These are phyloP conservation scores for Hypericum perforatum DNA, from an alignment of 345 rosid genomes.

Conservation along the genomic window DNA sequence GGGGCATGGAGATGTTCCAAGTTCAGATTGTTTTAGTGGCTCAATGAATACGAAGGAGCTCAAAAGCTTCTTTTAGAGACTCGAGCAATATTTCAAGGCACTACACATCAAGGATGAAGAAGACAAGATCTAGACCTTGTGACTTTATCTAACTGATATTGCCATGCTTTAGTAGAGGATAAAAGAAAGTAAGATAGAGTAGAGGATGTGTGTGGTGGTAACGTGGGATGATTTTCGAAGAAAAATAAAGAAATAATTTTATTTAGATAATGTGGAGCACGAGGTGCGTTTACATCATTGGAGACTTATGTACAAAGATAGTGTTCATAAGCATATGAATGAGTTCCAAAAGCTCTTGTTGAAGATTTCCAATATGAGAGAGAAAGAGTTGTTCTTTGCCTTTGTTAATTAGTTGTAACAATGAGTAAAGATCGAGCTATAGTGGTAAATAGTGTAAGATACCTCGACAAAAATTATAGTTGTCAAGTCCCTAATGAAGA, in stretches of 20 bases:
- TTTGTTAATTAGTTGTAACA: too few relatives aligned
- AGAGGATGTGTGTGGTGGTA: not conserved
- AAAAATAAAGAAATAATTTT: conserved; percentile 2
- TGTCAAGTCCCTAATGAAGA: not conserved
- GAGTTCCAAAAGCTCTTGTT: not conserved
- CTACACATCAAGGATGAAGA: not conserved
- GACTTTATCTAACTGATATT: not conserved
- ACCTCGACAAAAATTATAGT: not conserved
- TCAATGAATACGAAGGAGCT: not conserved
- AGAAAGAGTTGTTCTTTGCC: too few relatives aligned
- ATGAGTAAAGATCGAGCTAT: too few relatives aligned
- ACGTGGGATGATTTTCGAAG: not conserved
- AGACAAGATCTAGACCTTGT: not conserved
- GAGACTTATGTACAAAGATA: not conserved
- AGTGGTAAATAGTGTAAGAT: too few relatives aligned
- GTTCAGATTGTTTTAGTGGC: not conserved
- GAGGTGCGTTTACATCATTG: not conserved
- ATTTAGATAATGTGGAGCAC: not conserved
- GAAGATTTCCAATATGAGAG: not conserved
- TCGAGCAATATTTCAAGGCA: conserved; percentile 1
- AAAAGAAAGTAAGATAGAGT: not conserved
- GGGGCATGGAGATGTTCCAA: conserved; percentile 3
- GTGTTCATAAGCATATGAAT: not conserved
- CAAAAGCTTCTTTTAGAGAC: not conserved
- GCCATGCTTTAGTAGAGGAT: not conserved